Base-by-base conservation (phyloP, 164 flowering plant genomes). In the Cinnamomum chago region DNA sequence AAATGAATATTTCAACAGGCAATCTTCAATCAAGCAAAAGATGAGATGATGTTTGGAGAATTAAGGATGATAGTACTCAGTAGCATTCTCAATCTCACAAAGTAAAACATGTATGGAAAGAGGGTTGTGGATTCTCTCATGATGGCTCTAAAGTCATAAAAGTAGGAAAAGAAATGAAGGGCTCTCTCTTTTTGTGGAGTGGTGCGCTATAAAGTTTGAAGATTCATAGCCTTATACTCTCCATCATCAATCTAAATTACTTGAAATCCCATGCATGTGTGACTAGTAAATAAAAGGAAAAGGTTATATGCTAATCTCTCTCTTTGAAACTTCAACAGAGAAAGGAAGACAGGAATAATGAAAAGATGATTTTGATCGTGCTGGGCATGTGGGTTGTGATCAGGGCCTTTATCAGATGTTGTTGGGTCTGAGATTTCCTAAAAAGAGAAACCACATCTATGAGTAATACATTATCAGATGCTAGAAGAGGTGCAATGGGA, bases 121-220 rank as follows among this genome's bases (percentile, higher is more conserved):
- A 66, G 28, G n/a, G 12, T 27, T 68, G 27, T 68, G 71, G 71
- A 68, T 68, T 68, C 71, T 47, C 71, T 47, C 12, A 35, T 47
- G 55, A 68, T 68, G 33, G 25, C 25, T 1, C 17, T 11, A 40
- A 35, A 40, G 71, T 68, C 14, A 35, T 22, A 47, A 68, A 68
- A 51, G 40, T 20, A 40, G 47, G 25, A 6, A 22, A 68, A 22
- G 24, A 68, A 35, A 22, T 35, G 71, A 17, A 28, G 70, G 47
- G n/a, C 70, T 28, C 67, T 64, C 27, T 9, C 22, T 64, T 64
- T 64, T 6, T 33, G 70, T 30, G 17, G 70, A 14, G 50, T 24
- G 47, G 20, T 67, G 47, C 70, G 20, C 47, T 15, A 28, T 67
- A 67, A 67, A 67, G 70, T 18, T 30, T 30, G 9, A 67, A 67